Evolutionary conservation across 2,329 filamentous ascomycete genomes (phyloP).

Genomic region (Aspergillus sergii): DNA sequence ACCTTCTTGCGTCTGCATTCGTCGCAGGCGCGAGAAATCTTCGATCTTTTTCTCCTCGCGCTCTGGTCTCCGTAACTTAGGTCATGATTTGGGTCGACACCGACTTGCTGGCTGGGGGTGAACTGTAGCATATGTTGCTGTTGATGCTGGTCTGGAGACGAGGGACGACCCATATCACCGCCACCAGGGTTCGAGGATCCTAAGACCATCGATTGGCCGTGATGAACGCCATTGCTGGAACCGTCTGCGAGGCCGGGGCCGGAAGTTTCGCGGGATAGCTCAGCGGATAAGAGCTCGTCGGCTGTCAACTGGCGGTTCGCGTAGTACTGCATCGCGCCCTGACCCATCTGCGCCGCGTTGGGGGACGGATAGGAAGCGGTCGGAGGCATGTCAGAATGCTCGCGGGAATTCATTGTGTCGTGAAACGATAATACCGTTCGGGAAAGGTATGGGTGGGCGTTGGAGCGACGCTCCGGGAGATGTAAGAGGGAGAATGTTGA

Average conservation of each 20-base stretch:
- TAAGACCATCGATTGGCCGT: constrained; percentile 44
- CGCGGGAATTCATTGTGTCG: constrained; percentile 43
- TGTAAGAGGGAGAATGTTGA: constrained; percentile 25
- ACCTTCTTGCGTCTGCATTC: constrained; percentile 85
- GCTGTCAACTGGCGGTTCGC: constrained; percentile 47
- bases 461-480: constrained; percentile 38
- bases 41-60: constrained; percentile 74
- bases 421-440: constrained; percentile 14
- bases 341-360: constrained; percentile 47
- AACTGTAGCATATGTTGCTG: constrained; percentile 47
- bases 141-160: constrained; percentile 42
- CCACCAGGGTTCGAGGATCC: constrained; percentile 39
- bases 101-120: constrained; percentile 47
- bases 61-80: constrained; percentile 61
- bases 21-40: constrained; percentile 86
- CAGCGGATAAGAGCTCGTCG: constrained; percentile 52
- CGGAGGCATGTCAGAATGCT: constrained; percentile 47
- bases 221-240: constrained; percentile 43
- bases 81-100: constrained; percentile 49
- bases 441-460: constrained; percentile 23
- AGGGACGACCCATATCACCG: constrained; percentile 40
- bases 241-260: constrained; percentile 46
- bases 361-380: constrained; percentile 48
- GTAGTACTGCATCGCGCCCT: constrained; percentile 48
- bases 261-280: constrained; percentile 50